Evolutionary conservation across 805 yeast genomes (phyloP).

Genomic region (Cyberlindnera maritima): DNA sequence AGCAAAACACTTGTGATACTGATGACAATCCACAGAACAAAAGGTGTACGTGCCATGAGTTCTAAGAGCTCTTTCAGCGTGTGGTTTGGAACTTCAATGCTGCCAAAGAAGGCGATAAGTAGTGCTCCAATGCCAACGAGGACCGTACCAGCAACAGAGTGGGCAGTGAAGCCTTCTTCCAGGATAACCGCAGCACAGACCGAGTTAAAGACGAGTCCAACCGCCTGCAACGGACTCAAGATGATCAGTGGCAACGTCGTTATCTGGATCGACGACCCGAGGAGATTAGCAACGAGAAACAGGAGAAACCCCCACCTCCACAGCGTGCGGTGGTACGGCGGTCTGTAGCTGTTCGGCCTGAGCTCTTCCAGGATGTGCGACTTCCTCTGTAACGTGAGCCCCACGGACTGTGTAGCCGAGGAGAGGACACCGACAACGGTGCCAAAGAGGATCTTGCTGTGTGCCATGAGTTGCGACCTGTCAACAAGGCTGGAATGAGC

Average conservation of each 20-base stretch:
- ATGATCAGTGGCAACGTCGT: conserved; percentile 80
- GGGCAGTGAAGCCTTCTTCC: conserved; percentile 61
- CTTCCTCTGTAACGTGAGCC: conserved; percentile 78
- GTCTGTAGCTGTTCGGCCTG: conserved; percentile 27
- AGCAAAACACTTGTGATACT: conserved; percentile 32
- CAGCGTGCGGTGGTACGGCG: conserved; percentile 46
- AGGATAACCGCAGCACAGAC: conserved; percentile 65
- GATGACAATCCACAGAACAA: conserved; percentile 54
- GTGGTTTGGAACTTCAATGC: conserved; percentile 51
- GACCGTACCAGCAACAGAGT: conserved; percentile 60
- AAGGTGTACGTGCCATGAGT: conserved; percentile 42
- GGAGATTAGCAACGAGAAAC: conserved; percentile 68
- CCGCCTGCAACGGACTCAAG: conserved; percentile 79
- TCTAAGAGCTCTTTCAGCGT: conserved; percentile 44
- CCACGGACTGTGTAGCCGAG: conserved; percentile 76
- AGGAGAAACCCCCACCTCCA: conserved; percentile 76
- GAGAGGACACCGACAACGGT: conserved; percentile 70
- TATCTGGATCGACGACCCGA: conserved; percentile 82
- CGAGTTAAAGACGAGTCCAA: conserved; percentile 85
- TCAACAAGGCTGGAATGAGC: not conserved
- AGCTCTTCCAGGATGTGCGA: conserved; percentile 55
- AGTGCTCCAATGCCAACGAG: conserved; percentile 73
- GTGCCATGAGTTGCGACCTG: not conserved
- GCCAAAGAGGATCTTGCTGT: conserved; percentile 45
- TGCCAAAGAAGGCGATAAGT: conserved; percentile 72